Evolutionary conservation across 768 basidiomycete genomes (phyloP).

Genomic region (Lentinula sp.): DNA sequence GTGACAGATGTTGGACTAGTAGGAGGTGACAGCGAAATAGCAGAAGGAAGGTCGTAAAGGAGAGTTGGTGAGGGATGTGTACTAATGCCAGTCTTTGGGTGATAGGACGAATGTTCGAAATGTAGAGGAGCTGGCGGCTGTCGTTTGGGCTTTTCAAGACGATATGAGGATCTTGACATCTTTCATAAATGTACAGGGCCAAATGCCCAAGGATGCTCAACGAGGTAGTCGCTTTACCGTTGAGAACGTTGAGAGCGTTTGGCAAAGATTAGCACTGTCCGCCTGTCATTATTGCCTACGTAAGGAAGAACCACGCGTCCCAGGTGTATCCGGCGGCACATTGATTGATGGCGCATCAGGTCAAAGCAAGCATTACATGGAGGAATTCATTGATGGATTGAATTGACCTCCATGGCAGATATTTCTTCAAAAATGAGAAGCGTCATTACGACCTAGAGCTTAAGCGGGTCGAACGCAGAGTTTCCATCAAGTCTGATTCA

Average conservation of each 20-base stretch:
- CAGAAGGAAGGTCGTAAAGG: constrained; percentile 70
- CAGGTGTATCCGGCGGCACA: background rate
- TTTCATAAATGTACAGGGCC: background rate
- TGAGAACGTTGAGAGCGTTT: background rate
- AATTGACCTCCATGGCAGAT: no score
- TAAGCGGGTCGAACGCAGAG: no score
- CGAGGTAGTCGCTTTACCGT: background rate
- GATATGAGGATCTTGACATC: constrained; percentile 35
- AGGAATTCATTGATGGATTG: background rate
- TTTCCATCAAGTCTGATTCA: no score
- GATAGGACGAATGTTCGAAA: constrained; percentile 40
- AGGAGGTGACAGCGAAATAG: constrained; percentile 52
- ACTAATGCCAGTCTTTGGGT: constrained; percentile 36
- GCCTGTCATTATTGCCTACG: background rate
- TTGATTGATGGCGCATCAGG: background rate
- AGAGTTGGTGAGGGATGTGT: constrained; percentile 49
- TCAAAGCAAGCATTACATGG: background rate
- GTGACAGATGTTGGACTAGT: constrained; percentile 41
- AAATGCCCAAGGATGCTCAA: background rate
- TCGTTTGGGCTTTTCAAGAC: constrained; percentile 58
- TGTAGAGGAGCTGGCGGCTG: constrained; percentile 48
- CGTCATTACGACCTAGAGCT: no score
- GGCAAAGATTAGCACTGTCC: background rate
- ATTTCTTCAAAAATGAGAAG: no score
- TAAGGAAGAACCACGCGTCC: background rate